Evolutionary conservation across 2,329 filamentous ascomycete genomes (phyloP).

Genomic region (Furcasterigmium sp.): DNA sequence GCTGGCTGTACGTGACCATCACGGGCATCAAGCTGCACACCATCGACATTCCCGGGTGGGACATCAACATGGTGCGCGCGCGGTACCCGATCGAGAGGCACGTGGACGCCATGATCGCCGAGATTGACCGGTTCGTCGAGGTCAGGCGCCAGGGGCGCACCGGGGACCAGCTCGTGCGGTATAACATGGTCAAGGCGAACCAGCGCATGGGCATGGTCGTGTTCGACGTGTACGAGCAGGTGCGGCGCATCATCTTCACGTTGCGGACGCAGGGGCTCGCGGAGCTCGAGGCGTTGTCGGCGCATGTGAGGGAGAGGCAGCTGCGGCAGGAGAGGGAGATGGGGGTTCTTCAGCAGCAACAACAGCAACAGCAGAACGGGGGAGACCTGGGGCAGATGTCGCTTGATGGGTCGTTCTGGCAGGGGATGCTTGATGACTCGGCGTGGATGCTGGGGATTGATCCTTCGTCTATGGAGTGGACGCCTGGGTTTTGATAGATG

Average conservation of each 20-base stretch:
- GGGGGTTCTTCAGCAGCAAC: neutral
- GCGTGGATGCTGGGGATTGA: constrained; percentile 5
- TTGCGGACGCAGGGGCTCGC: constrained; percentile 6
- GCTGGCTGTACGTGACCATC: constrained; percentile 41
- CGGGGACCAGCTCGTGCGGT: constrained; percentile 5
- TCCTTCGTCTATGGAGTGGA: constrained; percentile 10
- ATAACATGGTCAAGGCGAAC: neutral
- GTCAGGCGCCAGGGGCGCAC: constrained; percentile 11
- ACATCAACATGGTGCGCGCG: constrained; percentile 26
- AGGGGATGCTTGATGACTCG: constrained; percentile 6
- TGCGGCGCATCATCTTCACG: constrained; percentile 7
- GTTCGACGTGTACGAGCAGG: constrained; percentile 11
- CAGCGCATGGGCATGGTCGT: neutral
- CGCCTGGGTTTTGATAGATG: neutral
- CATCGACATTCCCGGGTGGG: constrained; percentile 40
- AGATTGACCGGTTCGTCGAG: constrained; percentile 21
- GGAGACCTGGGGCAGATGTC: constrained; percentile 9
- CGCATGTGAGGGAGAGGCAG: neutral
- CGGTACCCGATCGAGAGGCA: constrained; percentile 27
- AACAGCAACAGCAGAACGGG: neutral
- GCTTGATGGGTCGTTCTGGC: constrained; percentile 16
- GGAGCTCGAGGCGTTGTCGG: constrained; percentile 7
- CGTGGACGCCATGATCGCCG: constrained; percentile 22
- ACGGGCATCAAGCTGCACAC: constrained; percentile 40
- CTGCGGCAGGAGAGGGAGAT: neutral